Evolutionary conservation across 257 asterid species (phyloP), one percentile per base, ranked within the genome.

Genomic region (Scutellaria baicalensis): DNA sequence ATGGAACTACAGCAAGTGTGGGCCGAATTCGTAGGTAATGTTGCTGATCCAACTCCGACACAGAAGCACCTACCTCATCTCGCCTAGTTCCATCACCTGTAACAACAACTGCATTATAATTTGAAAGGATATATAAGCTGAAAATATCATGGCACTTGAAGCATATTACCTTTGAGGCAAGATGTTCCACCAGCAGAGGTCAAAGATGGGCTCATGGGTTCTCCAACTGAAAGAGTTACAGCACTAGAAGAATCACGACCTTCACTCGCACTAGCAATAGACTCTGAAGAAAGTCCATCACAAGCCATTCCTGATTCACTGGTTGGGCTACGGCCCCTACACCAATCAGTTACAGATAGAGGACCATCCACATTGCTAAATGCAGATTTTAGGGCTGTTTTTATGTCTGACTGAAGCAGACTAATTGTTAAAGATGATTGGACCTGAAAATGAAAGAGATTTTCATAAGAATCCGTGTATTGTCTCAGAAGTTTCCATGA

Each of bases 331-430:
- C 95, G 93, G 65, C 99, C 97, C 87, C 86, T 94, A 79, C 97
- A 94, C 97, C 97, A 94, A 83, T 94, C 97, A 31, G 74, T 85
- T 50, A 94, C 91, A 61, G 96, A 82, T 31, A 94, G 78, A 55
- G 99, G 99, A 74, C 99, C 99, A 77, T 94, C 99, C 78, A 84
- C 83, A 75, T 82, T 83, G 80, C 89, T 82, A 76, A 94, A 94
- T 76, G 99, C 99, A 84, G 97, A 84, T 80, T 85, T 94, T 59
- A 94, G 77, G 65, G 97, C 97, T 76, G 90, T 77, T 80, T 91
- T 94, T 51, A 94, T 85, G 79, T 94, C 99, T 35, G 96, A 89
- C 80, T 94, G 99, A 70, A 94, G 96, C 85, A 94, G 83, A 78
- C 86, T 85, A 77, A 91, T 81, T 23, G 90, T 75, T 68, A 79